A percentile compares a stretch with the other conserved stretches of the same genome.
Conservation (phyloP, 305 asterid genomes). For the Ilex paraguariensis region DNA sequence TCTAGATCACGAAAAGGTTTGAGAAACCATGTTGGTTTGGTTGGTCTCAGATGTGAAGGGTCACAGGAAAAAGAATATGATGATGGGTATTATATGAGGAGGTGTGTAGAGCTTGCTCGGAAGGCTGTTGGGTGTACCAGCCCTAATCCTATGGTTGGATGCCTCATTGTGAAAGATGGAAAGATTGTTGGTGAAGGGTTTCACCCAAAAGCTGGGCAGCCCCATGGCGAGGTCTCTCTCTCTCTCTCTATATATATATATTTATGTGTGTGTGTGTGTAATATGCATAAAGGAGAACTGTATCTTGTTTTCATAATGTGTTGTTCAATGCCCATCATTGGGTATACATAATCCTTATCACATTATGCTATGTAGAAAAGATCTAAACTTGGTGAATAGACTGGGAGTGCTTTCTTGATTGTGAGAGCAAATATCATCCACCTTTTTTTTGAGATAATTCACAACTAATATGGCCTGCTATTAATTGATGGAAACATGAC, state of each 20-base stretch:
- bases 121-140: slow-evolving; percentile 80
- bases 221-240: slow-evolving; percentile 81
- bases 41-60: slow-evolving; percentile 33
- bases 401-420: not conserved
- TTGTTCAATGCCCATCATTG: not conserved
- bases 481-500: too few relatives aligned
- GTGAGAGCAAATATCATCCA: not conserved
- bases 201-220: slow-evolving; percentile 98
- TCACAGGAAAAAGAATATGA: slow-evolving; percentile 26
- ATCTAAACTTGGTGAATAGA: too few relatives aligned
- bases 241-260: too few relatives aligned
- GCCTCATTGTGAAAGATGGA: slow-evolving; percentile 83
- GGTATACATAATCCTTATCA: not conserved
- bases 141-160: slow-evolving; percentile 99
- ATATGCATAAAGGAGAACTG: not conserved
- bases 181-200: slow-evolving; percentile 86
- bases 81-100: slow-evolving; percentile 74
- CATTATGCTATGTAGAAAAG: not conserved
- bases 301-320: not conserved
- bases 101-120: slow-evolving; percentile 85
- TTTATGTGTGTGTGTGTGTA: not conserved
- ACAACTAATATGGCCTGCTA: too few relatives aligned
- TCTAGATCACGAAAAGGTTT: slow-evolving; percentile 23
- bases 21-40: slow-evolving; percentile 23
- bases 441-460: too few relatives aligned